A percentile compares a stretch with the other conserved stretches of the same genome.
phyloP scores from a whole-genome alignment of 2,329 filamentous ascomycete genomes.

The Parastagonospora avenae region DNA sequence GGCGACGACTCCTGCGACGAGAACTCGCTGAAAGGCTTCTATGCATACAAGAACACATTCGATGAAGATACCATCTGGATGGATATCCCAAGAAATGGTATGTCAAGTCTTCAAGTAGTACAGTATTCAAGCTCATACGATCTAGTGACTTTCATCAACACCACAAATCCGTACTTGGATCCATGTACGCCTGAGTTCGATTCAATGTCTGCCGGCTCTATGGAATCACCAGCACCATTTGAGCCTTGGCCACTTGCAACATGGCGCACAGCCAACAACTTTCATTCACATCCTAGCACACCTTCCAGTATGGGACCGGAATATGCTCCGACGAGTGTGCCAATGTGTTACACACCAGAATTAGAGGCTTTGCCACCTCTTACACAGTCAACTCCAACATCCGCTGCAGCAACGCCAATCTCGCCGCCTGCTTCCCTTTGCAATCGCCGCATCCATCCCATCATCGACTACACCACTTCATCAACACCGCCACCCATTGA shows the following conservation, averaged over 20 bases:
- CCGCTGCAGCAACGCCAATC: slow-evolving; percentile 36
- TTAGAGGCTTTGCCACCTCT: slow-evolving; percentile 34
- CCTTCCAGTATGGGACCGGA: slow-evolving; percentile 58
- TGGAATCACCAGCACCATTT: slow-evolving; percentile 39
- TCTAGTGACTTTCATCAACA: slow-evolving; percentile 65
- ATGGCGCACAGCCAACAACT: slow-evolving; percentile 34
- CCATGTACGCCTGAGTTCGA: slow-evolving; percentile 44
- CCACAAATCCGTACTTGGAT: slow-evolving; percentile 65
- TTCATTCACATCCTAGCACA: slow-evolving; percentile 36
- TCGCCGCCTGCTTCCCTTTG: slow-evolving; percentile 54
- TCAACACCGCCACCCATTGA: slow-evolving; percentile 43
- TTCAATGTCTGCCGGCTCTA: slow-evolving; percentile 36
- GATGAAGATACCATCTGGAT: slow-evolving; percentile 66
- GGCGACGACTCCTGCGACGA: slow-evolving; percentile 51
- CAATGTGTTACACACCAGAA: slow-evolving; percentile 36
- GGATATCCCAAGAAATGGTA: slow-evolving; percentile 64
- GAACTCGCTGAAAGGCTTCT: slow-evolving; percentile 63
- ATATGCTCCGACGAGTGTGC: slow-evolving; percentile 53
- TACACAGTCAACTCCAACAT: slow-evolving; percentile 39
- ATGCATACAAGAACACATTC: slow-evolving; percentile 70
- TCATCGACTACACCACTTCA: slow-evolving; percentile 47
- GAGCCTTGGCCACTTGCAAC: slow-evolving; percentile 31
- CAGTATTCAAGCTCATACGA: slow-evolving; percentile 4
- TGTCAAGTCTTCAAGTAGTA: slow-evolving; percentile 9
- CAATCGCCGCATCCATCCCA: slow-evolving; percentile 60